phyloP scores from a whole-genome alignment of 2,329 filamentous ascomycete species.

The Chaetomium sp. region DNA sequence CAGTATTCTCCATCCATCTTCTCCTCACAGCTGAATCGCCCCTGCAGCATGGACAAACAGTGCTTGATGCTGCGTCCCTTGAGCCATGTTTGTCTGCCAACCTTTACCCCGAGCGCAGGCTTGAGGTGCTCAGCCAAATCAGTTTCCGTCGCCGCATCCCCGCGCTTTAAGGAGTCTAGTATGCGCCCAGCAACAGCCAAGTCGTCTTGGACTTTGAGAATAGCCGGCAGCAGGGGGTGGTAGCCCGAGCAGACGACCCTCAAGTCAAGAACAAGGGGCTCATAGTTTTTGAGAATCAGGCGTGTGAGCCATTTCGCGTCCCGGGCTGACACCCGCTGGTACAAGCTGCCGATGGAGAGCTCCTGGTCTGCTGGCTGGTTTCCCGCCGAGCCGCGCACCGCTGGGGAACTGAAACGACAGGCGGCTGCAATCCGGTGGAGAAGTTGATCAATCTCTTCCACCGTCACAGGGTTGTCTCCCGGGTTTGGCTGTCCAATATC shows the following conservation, averaged over 20 bases:
- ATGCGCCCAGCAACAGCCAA: conserved; percentile 54
- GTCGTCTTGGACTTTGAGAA: conserved; percentile 64
- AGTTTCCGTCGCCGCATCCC: conserved; percentile 23
- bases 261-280: conserved; percentile 58
- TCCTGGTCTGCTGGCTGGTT: conserved; percentile 28
- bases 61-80: conserved; percentile 68
- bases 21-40: conserved; percentile 64
- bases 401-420: conserved; percentile 63
- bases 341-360: conserved; percentile 48
- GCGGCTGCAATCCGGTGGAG: conserved; percentile 61
- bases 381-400: conserved; percentile 40
- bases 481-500: conserved; percentile 41
- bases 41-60: conserved; percentile 58
- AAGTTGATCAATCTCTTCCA: conserved; percentile 65
- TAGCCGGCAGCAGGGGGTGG: conserved; percentile 62
- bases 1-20: conserved; percentile 90
- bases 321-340: conserved; percentile 52
- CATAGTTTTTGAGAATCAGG: conserved; percentile 68
- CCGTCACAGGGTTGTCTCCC: conserved; percentile 41
- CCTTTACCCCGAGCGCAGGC: conserved; percentile 54
- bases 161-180: conserved; percentile 35
- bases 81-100: conserved; percentile 57
- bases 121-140: conserved; percentile 35
- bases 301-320: conserved; percentile 87
- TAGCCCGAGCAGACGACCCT: conserved; percentile 50